Evolutionary conservation across 805 yeast genomes (phyloP).

Genomic region (Myxozyma melibiosi): DNA sequence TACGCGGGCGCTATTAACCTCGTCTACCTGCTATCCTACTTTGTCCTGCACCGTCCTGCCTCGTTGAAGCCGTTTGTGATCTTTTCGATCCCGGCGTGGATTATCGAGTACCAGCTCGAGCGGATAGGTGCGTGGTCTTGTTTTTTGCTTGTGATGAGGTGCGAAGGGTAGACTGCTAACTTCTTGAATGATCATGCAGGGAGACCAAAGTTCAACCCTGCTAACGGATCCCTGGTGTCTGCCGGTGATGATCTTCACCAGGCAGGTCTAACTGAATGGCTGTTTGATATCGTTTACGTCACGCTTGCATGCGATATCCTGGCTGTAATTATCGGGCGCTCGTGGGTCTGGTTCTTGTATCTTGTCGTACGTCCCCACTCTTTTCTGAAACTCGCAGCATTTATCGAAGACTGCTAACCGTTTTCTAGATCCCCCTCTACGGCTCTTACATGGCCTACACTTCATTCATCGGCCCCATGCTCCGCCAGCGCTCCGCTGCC

Average conservation of each 20-base stretch:
- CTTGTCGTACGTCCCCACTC: constrained; percentile 39
- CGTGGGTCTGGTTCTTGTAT: constrained; percentile 61
- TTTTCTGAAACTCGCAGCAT: no score
- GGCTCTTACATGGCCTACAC: constrained; percentile 27
- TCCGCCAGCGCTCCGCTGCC: constrained; percentile 18
- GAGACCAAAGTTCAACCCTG: constrained; percentile 54
- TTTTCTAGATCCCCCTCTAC: constrained; percentile 26
- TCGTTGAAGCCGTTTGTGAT: constrained; percentile 50
- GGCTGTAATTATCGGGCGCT: constrained; percentile 56
- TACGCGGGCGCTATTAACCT: constrained; percentile 47
- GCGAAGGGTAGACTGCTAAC: background rate
- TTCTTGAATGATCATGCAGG: constrained; percentile 37
- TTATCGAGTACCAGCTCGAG: constrained; percentile 58
- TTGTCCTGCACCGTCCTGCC: constrained; percentile 50
- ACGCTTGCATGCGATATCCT: constrained; percentile 61
- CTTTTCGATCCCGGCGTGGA: constrained; percentile 48
- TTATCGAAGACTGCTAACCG: background rate
- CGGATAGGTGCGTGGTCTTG: constrained; percentile 43
- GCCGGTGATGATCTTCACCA: constrained; percentile 66
- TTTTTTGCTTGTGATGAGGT: background rate
- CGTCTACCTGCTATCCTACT: constrained; percentile 46
- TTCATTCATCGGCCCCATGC: constrained; percentile 28
- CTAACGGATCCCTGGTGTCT: constrained; percentile 51
- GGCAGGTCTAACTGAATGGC: constrained; percentile 68
- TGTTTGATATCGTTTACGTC: constrained; percentile 69